Conservation (phyloP, 2,329 filamentous ascomycete genomes). For the Fusarium musae region DNA sequence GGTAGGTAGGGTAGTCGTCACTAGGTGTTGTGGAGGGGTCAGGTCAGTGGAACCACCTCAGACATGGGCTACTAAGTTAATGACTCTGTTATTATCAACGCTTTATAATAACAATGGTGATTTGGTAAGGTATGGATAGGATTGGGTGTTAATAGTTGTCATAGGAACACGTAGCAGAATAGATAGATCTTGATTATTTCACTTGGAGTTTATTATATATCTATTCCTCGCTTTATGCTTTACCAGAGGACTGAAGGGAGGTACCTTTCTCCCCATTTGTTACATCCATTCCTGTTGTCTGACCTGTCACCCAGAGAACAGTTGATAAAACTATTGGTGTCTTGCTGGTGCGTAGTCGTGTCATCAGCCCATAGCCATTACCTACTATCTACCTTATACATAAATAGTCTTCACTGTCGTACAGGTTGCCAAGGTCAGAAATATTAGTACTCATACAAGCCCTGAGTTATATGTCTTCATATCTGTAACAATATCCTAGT, state of each 20-base stretch:
- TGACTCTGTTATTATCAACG: neutral
- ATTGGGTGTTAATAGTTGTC: neutral
- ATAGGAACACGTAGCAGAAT: neutral
- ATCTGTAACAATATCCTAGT: neutral
- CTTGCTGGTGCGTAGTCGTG: neutral
- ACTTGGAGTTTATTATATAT: neutral
- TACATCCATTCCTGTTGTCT: neutral
- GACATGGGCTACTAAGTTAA: neutral
- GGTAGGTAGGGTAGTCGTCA: constrained; percentile 2
- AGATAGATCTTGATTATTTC: neutral
- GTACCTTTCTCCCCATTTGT: neutral
- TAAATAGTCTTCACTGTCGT: neutral
- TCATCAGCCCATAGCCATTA: constrained; percentile 30
- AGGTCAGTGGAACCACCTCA: neutral
- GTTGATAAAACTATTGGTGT: neutral
- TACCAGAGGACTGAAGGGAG: neutral
- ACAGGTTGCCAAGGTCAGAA: neutral
- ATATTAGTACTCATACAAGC: neutral
- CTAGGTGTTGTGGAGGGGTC: constrained; percentile 11
- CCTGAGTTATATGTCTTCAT: neutral
- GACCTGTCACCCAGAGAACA: neutral
- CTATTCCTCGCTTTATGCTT: neutral
- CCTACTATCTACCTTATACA: neutral
- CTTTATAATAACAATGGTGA: neutral
- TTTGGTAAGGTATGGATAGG: neutral